These are phyloP conservation scores for Pisolithus orientalis DNA, from an alignment of 768 basidiomycete genomes.

Conservation along the genomic window DNA sequence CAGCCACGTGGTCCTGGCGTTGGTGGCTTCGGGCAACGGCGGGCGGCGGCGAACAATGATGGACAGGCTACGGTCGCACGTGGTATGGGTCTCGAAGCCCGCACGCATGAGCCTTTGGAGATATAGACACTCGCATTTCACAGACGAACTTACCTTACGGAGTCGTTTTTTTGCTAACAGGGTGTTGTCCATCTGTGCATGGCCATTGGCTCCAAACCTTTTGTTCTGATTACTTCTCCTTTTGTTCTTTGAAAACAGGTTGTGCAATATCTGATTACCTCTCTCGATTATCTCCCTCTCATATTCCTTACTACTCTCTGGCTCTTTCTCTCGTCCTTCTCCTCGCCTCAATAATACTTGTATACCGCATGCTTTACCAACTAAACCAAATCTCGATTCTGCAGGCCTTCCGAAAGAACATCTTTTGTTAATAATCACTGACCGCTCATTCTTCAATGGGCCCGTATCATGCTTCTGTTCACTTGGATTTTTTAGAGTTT, in stretches of 20 bases:
- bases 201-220: constrained; percentile 11
- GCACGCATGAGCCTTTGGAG: constrained; percentile 83
- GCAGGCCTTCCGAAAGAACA: too few species aligned
- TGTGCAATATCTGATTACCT: constrained; percentile 3
- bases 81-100: constrained; percentile 68
- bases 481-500: background rate
- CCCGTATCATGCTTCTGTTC: background rate
- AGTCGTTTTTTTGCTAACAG: constrained; percentile 10
- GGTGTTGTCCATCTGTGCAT: constrained; percentile 15
- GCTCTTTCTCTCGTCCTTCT: background rate
- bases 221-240: constrained; percentile 7
- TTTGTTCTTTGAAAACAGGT: constrained; percentile 12
- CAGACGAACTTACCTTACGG: constrained; percentile 8
- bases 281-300: background rate
- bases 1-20: constrained; percentile 82
- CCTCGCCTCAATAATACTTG: constrained; percentile 11
- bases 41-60: constrained; percentile 29
- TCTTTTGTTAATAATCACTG: constrained; percentile 2
- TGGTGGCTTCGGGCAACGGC: constrained; percentile 63
- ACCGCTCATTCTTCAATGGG: too few species aligned
- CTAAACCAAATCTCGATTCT: constrained; percentile 9
- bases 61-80: constrained; percentile 33
- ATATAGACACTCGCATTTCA: constrained; percentile 39
- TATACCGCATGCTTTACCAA: constrained; percentile 21
- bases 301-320: background rate